phyloP scores from a whole-genome alignment of 2,329 filamentous ascomycete species.

The Botryotinia calthae region DNA sequence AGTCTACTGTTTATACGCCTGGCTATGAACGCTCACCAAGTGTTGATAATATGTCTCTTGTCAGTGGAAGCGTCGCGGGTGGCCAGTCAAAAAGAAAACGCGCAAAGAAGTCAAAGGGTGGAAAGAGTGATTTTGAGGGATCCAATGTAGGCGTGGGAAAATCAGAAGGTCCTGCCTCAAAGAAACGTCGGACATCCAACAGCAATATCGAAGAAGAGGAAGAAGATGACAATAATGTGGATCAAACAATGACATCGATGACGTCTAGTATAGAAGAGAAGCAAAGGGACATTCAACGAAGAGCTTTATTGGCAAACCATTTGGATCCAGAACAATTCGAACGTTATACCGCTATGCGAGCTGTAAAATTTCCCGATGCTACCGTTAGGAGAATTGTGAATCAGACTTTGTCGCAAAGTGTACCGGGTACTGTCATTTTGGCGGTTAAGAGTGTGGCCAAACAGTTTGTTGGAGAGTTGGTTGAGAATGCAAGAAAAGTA shows the following conservation, averaged over 20 bases:
- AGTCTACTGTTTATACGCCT: constrained; percentile 42
- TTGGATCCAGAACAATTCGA: constrained; percentile 66
- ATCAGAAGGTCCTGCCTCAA: constrained; percentile 44
- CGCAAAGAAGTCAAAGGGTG: constrained; percentile 58
- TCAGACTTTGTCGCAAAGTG: constrained; percentile 76
- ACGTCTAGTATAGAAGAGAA: constrained; percentile 65
- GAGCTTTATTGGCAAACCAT: constrained; percentile 60
- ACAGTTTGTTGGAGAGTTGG: constrained; percentile 72
- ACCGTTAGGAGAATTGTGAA: constrained; percentile 75
- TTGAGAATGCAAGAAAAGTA: constrained; percentile 67
- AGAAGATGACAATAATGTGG: constrained; percentile 44
- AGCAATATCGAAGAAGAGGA: constrained; percentile 52
- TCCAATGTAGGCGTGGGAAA: constrained; percentile 8
- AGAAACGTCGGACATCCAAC: constrained; percentile 43
- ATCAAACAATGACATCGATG: constrained; percentile 40
- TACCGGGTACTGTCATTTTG: constrained; percentile 68
- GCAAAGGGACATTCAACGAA: constrained; percentile 56
- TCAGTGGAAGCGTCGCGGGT: constrained; percentile 58
- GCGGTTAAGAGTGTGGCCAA: constrained; percentile 76
- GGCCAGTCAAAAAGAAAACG: constrained; percentile 56
- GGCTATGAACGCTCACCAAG: constrained; percentile 64
- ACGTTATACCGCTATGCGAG: constrained; percentile 69
- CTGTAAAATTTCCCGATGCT: constrained; percentile 64
- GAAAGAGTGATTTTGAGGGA: constrained; percentile 45
- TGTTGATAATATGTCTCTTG: constrained; percentile 57